Conservation (phyloP, 73 alveolate genomes). For the Chromera velia region DNA sequence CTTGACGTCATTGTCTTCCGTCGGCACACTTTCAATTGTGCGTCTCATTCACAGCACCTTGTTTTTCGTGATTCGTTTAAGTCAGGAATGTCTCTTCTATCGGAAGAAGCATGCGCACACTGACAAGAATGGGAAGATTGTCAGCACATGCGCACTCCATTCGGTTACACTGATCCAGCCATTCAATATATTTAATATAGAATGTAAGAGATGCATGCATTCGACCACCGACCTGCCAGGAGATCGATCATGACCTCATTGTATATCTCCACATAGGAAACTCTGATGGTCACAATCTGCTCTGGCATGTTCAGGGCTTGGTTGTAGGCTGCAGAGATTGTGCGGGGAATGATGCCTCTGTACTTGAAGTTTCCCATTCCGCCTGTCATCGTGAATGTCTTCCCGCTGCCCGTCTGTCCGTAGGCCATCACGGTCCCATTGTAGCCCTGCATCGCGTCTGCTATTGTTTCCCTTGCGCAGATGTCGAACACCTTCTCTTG, state of each 20-base stretch:
- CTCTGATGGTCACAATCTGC: constrained; percentile 28
- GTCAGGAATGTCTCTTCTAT: too few species aligned
- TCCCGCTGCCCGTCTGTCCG: neutral
- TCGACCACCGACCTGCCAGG: constrained; percentile 46
- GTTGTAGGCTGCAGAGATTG: constrained; percentile 76
- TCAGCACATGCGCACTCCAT: too few species aligned
- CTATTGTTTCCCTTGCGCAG: neutral
- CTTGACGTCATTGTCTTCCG: too few species aligned
- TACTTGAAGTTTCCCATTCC: constrained; percentile 81
- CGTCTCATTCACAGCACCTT: too few species aligned
- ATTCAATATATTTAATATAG: too few species aligned
- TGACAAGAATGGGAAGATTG: too few species aligned
- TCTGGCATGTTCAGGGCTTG: constrained; percentile 53
- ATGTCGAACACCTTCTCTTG: neutral
- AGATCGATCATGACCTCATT: constrained; percentile 94
- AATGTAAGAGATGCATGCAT: too few species aligned
- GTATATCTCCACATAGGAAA: constrained; percentile 84
- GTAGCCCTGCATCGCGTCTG: neutral
- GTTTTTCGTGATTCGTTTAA: too few species aligned
- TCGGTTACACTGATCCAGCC: too few species aligned
- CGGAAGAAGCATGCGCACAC: too few species aligned
- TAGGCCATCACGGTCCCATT: neutral
- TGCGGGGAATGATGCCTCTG: constrained; percentile 97
- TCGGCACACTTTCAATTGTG: too few species aligned
- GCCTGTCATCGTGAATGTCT: constrained; percentile 73